Conservation (phyloP, 2,329 filamentous ascomycete genomes). For the Monosporascus sp. region DNA sequence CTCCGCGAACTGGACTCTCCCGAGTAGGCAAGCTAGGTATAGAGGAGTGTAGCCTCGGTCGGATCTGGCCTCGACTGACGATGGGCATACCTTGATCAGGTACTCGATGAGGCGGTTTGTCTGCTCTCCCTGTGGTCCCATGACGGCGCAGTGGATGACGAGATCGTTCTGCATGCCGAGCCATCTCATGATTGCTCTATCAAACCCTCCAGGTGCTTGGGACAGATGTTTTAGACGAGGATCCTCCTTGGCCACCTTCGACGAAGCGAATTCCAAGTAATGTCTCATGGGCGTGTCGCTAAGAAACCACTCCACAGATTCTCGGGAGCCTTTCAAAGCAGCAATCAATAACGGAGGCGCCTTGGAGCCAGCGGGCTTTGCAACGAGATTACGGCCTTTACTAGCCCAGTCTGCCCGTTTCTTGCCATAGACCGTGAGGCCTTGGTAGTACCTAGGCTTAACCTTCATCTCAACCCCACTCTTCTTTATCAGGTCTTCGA, state of each 20-base stretch:
- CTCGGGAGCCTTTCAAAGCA: conserved; percentile 52
- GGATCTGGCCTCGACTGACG: conserved; percentile 58
- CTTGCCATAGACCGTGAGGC: conserved; percentile 56
- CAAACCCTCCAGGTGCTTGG: conserved; percentile 56
- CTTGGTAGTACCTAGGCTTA: conserved; percentile 70
- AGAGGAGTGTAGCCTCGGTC: conserved; percentile 60
- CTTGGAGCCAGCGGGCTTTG: conserved; percentile 34
- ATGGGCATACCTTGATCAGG: conserved; percentile 57
- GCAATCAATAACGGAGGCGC: conserved; percentile 58
- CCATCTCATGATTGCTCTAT: conserved; percentile 58
- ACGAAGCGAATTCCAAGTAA: conserved; percentile 62
- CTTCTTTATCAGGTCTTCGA: conserved; percentile 61
- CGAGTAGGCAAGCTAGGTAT: conserved; percentile 56
- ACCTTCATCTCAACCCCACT: conserved; percentile 58
- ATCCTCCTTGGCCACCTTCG: conserved; percentile 56
- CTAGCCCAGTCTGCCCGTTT: conserved; percentile 65
- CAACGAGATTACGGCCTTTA: conserved; percentile 46
- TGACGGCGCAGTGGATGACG: conserved; percentile 61
- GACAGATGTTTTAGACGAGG: conserved; percentile 56
- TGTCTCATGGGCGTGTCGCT: conserved; percentile 62
- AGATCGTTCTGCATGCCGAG: conserved; percentile 55
- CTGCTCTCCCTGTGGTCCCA: conserved; percentile 34
- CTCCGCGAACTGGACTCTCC: conserved; percentile 49
- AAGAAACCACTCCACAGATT: conserved; percentile 71
- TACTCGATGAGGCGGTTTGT: conserved; percentile 58